Percentiles rank a stretch among this genome's conserved stretches.
Evolutionary conservation across 495 filamentous ascomycete species (phyloP).

Genomic region (Cudoniella acicularis): DNA sequence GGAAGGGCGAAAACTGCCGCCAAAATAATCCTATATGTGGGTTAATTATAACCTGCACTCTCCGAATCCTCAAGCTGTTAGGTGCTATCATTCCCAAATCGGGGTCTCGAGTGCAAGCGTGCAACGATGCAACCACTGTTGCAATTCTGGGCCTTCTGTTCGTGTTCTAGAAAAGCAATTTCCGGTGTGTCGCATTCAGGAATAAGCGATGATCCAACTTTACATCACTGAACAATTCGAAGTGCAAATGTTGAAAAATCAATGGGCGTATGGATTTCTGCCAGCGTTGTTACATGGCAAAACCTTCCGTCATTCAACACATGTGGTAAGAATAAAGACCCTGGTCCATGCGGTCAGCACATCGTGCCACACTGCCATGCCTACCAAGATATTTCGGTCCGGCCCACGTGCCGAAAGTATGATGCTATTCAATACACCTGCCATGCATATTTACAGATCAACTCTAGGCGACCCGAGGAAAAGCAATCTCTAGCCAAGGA

Average conservation of each 20-base stretch:
- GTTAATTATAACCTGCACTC: not conserved
- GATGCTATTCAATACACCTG: no score
- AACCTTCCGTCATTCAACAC: not conserved
- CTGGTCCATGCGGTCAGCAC: not conserved
- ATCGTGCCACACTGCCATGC: not conserved
- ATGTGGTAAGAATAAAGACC: not conserved
- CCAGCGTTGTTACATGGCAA: not conserved
- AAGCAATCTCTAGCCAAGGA: not conserved
- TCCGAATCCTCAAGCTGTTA: no score
- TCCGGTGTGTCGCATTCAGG: no score
- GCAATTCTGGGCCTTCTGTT: not conserved
- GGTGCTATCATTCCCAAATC: not conserved
- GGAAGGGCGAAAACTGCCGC: not conserved
- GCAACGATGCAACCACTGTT: not conserved
- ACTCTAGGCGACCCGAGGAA: not conserved
- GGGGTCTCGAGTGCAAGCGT: not conserved
- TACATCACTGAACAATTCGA: no score
- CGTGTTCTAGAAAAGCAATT: constrained; percentile 5
- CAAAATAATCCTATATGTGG: not conserved
- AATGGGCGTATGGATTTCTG: not conserved
- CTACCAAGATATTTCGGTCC: not conserved
- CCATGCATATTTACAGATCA: not conserved
- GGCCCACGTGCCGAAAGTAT: not conserved
- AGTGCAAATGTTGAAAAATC: no score
- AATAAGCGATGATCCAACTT: no score